Evolutionary conservation across 164 flowering plant genomes (phyloP), one percentile per base, ranked within the genome.

Genomic region (Platanus orientalis): DNA sequence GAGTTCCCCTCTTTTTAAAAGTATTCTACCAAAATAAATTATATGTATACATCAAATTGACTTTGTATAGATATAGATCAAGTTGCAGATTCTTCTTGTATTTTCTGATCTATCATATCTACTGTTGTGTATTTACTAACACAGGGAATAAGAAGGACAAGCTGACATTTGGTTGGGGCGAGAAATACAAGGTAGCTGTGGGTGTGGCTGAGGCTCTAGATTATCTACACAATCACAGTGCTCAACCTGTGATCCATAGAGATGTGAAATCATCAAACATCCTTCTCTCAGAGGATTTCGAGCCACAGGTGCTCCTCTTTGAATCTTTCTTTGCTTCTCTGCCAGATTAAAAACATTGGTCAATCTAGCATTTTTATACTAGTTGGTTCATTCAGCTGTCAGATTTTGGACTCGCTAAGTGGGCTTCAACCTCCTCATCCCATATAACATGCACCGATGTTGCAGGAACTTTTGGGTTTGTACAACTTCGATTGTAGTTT

Each of bases 231-330:
- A 72, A 60, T 48, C 63, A 69, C 53, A 77, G 58, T 63, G 69
- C 58, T 66, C 84, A 75, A 52, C 80, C 94, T 26, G 91, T 95
- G 53, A 92, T 95, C 58, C 99, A 95, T 69, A 83, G 97, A 65
- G 99, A 92, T 75, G 95, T 92, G 52, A 95, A 95, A 78, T 95
- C 99, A 40, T 90, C 99, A 64, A 95, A 95, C 62, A 84, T 92
- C 57, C 81, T 95, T 53, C 79, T 95, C 7, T 81, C 83, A 28
- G 90, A 92, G 62, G 96, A 92, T 76, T 95, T 82, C 67, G 97
- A 95, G 76, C 97, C 99, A 6, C 84, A 82, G 86, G 89, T 82
- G 21, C 25, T 53, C n/a, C n/a, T 30, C 11, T 65, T 64, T 48
- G 16, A 6, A 34, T 13, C 12, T 45, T 3, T 10, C 24, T 1